phyloP scores from a whole-genome alignment of 176 grass and related monocot species.

The Aegilops sharonensis region DNA sequence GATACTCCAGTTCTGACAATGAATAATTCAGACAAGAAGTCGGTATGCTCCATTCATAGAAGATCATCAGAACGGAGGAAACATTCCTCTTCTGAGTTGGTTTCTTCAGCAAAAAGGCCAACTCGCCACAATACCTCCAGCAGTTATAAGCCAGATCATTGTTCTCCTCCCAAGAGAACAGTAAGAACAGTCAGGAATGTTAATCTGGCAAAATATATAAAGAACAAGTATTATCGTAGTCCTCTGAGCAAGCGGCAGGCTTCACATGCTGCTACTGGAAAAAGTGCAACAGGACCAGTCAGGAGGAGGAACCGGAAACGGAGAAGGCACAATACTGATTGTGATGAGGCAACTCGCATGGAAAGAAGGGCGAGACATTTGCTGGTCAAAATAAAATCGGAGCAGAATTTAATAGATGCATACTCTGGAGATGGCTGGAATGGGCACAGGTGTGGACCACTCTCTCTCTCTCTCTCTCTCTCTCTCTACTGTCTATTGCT shows the following conservation, averaged over 20 bases:
- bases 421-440: conserved; percentile 99
- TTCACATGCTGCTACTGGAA: conserved; percentile 40
- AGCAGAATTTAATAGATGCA: conserved; percentile 92
- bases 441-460: conserved; percentile 61
- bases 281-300: conserved; percentile 33
- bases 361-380: conserved; percentile 82
- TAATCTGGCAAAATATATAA: conserved; percentile 32
- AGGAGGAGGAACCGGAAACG: conserved; percentile 49
- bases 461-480: conserved; percentile 6
- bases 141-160: conserved; percentile 36
- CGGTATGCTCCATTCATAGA: conserved; percentile 37
- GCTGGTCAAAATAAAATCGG: conserved; percentile 79
- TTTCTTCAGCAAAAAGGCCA: conserved; percentile 34
- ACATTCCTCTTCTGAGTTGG: conserved; percentile 23
- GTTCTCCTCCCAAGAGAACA: conserved; percentile 41
- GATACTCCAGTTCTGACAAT: conserved; percentile 27
- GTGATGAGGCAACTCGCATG: conserved; percentile 73
- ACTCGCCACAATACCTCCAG: conserved; percentile 33
- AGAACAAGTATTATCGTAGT: conserved; percentile 44
- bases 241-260: conserved; percentile 20
- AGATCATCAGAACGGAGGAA: conserved; percentile 38
- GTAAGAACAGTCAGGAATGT: conserved; percentile 35
- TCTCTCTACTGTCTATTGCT: conserved; percentile 3
- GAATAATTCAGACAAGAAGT: conserved; percentile 55
- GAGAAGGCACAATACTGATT: conserved; percentile 49